These are phyloP conservation scores for Colletotrichum tanaceti DNA, from an alignment of 2,329 filamentous ascomycete species.

Conservation along the genomic window DNA sequence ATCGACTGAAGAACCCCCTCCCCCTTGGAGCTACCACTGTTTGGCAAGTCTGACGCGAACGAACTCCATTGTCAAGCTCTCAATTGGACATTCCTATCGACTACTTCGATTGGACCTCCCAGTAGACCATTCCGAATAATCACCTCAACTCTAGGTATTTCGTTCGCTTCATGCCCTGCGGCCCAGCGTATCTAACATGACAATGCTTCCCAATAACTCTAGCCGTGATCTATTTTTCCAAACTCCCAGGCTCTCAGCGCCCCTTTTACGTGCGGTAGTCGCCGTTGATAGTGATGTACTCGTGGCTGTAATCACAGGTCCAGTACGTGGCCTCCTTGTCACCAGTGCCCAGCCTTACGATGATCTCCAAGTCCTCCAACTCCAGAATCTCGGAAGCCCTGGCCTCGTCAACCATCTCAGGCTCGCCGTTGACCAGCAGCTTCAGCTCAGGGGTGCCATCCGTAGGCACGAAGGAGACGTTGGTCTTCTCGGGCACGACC, in stretches of 20 bases:
- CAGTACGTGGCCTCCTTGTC: conserved; percentile 78
- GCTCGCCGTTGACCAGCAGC: conserved; percentile 82
- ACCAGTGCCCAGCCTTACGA: conserved; percentile 78
- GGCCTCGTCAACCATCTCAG: conserved; percentile 80
- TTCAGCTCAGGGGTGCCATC: conserved; percentile 83
- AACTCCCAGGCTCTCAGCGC: not conserved
- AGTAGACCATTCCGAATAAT: too few species aligned
- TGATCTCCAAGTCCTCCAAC: conserved; percentile 81
- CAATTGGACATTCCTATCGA: not conserved
- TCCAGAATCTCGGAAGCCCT: conserved; percentile 82
- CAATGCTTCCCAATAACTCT: not conserved
- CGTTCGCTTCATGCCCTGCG: not conserved
- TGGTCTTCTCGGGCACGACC: conserved; percentile 77
- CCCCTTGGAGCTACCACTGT: not conserved
- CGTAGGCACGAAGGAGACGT: conserved; percentile 80
- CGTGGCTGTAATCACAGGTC: conserved; percentile 89
- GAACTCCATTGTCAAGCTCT: not conserved
- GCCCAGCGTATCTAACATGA: conserved; percentile 9
- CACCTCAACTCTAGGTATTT: not conserved
- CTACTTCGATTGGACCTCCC: too few species aligned
- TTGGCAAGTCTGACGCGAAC: not conserved
- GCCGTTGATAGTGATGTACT: conserved; percentile 78
- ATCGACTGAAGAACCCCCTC: not conserved
- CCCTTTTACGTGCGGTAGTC: conserved; percentile 68
- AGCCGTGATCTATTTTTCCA: not conserved